These are phyloP conservation scores for Firmiana major DNA, from an alignment of 345 rosid species.

Conservation along the genomic window DNA sequence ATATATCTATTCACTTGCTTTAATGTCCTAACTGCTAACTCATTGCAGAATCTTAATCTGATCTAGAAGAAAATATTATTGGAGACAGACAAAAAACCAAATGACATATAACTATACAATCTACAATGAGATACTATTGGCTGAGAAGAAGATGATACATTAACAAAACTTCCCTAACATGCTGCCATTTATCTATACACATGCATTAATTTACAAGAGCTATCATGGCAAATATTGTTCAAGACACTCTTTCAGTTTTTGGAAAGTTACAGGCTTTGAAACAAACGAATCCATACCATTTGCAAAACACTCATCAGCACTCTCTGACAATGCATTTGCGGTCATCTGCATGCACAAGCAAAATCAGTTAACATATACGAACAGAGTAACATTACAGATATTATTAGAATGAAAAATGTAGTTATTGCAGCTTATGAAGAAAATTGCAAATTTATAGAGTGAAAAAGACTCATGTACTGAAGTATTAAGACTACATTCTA, in stretches of 20 bases:
- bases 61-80: background rate
- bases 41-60: slow-evolving; percentile 1
- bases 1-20: background rate
- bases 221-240: slow-evolving; percentile 50
- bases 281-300: slow-evolving; percentile 95
- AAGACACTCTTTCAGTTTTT: slow-evolving; percentile 70
- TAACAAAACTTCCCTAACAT: slow-evolving; percentile 62
- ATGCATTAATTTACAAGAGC: slow-evolving; percentile 35
- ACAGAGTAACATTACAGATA: background rate
- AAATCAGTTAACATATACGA: background rate
- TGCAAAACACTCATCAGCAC: slow-evolving; percentile 83
- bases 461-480: background rate
- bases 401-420: background rate
- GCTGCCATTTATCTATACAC: slow-evolving; percentile 36
- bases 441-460: background rate
- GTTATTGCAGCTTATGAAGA: background rate
- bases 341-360: slow-evolving; percentile 63
- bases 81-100: background rate
- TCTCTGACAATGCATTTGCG: slow-evolving; percentile 87
- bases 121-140: slow-evolving; percentile 28
- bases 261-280: slow-evolving; percentile 86
- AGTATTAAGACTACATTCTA: background rate
- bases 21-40: background rate
- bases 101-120: slow-evolving; percentile 24
- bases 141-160: slow-evolving; percentile 26